phyloP scores from a whole-genome alignment of 1,139 yeast genomes.

The Debaryomycetaceae sp. region DNA sequence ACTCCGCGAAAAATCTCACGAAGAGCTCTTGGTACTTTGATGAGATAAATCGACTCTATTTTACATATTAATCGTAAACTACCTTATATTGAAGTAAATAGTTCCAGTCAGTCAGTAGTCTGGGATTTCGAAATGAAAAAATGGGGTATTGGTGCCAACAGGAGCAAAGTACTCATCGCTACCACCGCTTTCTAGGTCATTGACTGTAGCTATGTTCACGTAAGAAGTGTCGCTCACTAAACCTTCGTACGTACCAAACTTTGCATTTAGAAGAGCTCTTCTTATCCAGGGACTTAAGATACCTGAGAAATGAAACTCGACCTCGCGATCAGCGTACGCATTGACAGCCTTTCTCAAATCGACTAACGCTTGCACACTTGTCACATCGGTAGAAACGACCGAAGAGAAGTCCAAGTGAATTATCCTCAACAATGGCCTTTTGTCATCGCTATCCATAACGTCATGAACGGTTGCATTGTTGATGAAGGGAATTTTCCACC shows the following conservation, averaged over 20 bases:
- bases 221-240: conserved; percentile 38
- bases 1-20: too few species aligned
- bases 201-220: conserved; percentile 35
- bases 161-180: conserved; percentile 49
- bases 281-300: conserved; percentile 84
- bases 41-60: too few species aligned
- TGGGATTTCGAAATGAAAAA: conserved; percentile 85
- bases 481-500: conserved; percentile 33
- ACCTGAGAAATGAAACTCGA: conserved; percentile 87
- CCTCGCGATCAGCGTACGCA: conserved; percentile 75
- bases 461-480: conserved; percentile 14
- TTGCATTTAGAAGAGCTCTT: conserved; percentile 69
- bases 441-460: conserved; percentile 26
- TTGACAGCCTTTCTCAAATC: conserved; percentile 74
- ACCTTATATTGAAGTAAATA: too few species aligned
- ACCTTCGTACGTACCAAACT: conserved; percentile 66
- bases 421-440: conserved; percentile 65
- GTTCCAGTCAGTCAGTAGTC: conserved; percentile 34
- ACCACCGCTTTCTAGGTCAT: conserved; percentile 31
- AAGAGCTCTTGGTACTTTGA: too few species aligned
- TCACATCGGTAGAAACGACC: conserved; percentile 72
- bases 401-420: conserved; percentile 79
- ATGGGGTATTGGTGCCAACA: conserved; percentile 72
- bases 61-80: too few species aligned
- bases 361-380: conserved; percentile 73